Evolutionary conservation across 768 basidiomycete genomes (phyloP).

Genomic region (Psilocybe sp.): DNA sequence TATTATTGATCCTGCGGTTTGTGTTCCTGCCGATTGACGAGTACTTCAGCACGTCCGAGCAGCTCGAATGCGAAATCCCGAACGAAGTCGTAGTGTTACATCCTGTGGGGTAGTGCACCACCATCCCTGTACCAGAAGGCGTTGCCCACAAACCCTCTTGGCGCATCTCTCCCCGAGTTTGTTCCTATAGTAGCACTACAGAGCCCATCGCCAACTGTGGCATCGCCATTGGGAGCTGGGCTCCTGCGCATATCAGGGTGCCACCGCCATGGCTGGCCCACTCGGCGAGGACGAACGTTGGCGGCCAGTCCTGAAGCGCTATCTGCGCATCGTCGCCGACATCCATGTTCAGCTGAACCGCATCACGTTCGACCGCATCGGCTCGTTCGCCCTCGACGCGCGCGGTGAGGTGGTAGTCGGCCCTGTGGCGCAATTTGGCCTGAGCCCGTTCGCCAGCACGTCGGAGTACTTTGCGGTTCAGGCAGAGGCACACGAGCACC

Average conservation of each 20-base stretch:
- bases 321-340: slow-evolving; percentile 38
- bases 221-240: slow-evolving; percentile 31
- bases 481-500: slow-evolving; percentile 37
- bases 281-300: slow-evolving; percentile 31
- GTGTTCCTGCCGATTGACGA: slow-evolving; percentile 38
- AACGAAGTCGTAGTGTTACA: slow-evolving; percentile 40
- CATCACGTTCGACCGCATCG: slow-evolving; percentile 37
- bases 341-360: slow-evolving; percentile 38
- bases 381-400: slow-evolving; percentile 34
- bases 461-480: slow-evolving; percentile 37
- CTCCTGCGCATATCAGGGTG: slow-evolving; percentile 14
- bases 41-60: slow-evolving; percentile 39
- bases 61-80: slow-evolving; percentile 40
- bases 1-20: slow-evolving; percentile 39
- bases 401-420: slow-evolving; percentile 32
- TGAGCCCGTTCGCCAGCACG: slow-evolving; percentile 37
- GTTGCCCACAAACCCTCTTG: slow-evolving; percentile 34
- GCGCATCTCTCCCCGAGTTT: slow-evolving; percentile 35
- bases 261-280: slow-evolving; percentile 22
- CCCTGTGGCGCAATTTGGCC: slow-evolving; percentile 38
- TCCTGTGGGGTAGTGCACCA: slow-evolving; percentile 36
- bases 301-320: slow-evolving; percentile 32
- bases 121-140: slow-evolving; percentile 38
- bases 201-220: slow-evolving; percentile 40
- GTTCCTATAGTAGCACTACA: slow-evolving; percentile 39